Conservation (phyloP, 495 filamentous ascomycete species). For the Poronia punctata region DNA sequence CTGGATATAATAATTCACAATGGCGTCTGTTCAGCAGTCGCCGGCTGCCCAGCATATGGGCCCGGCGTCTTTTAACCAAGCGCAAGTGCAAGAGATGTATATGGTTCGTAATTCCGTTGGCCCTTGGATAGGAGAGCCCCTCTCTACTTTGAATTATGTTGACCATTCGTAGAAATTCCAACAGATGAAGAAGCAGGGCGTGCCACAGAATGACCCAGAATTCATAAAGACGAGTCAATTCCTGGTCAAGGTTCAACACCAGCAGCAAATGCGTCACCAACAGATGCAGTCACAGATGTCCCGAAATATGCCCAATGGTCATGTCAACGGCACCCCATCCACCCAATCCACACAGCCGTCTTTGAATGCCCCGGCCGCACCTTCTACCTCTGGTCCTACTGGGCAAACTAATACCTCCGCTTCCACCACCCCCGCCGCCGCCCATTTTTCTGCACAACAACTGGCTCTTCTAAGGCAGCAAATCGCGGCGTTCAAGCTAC, state of each 20-base stretch:
- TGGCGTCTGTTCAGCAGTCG: conserved; percentile 72
- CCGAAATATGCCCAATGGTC: conserved; percentile 37
- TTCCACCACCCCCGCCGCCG: conserved; percentile 37
- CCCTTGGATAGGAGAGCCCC: background rate
- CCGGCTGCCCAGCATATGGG: conserved; percentile 57
- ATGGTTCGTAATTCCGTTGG: conserved; percentile 38
- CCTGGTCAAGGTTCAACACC: conserved; percentile 58
- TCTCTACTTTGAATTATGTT: conserved; percentile 12
- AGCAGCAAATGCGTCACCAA: conserved; percentile 44
- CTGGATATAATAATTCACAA: conserved; percentile 34
- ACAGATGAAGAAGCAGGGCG: conserved; percentile 70
- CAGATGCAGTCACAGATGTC: conserved; percentile 33
- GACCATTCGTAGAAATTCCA: conserved; percentile 60
- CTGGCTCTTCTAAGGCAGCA: conserved; percentile 64
- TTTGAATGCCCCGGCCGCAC: conserved; percentile 28
- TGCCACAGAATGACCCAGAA: conserved; percentile 70
- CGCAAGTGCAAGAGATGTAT: conserved; percentile 56
- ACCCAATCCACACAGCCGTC: conserved; percentile 28
- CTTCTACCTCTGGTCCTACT: conserved; percentile 22
- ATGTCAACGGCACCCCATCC: conserved; percentile 38
- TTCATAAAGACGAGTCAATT: conserved; percentile 65
- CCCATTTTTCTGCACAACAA: conserved; percentile 62
- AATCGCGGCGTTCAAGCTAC: conserved; percentile 73
- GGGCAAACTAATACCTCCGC: conserved; percentile 27
- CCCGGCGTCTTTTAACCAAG: conserved; percentile 48